These are phyloP conservation scores for Oryza rufipogon DNA, from an alignment of 176 grass and related monocot species.

Conservation along the genomic window DNA sequence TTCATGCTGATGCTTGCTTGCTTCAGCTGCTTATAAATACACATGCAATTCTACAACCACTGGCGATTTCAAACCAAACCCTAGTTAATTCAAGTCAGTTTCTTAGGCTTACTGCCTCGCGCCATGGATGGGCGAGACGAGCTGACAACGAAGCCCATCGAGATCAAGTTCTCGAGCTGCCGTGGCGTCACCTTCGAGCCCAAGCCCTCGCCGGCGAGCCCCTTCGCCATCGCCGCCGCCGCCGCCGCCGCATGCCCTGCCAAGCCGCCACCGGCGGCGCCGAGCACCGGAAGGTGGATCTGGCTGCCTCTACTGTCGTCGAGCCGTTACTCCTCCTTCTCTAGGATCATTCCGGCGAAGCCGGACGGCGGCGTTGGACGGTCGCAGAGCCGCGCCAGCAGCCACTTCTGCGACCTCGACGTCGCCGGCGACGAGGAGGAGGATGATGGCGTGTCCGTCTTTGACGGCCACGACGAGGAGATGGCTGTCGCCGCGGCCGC, in stretches of 20 bases:
- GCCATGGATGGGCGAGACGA: constrained; percentile 38
- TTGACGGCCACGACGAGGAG: constrained; percentile 35
- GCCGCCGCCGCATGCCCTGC: neutral
- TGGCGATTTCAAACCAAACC: neutral
- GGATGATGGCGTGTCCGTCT: neutral
- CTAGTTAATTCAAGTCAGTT: neutral
- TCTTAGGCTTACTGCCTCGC: neutral
- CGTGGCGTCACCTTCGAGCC: constrained; percentile 68
- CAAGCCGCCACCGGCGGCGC: constrained; percentile 1
- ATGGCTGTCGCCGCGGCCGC: constrained; percentile 12
- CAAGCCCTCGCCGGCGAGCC: constrained; percentile 34
- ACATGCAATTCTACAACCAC: neutral
- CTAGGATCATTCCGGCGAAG: constrained; percentile 23
- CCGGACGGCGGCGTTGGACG: neutral
- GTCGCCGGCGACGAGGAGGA: constrained; percentile 19
- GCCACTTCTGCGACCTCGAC: constrained; percentile 74
- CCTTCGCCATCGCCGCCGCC: constrained; percentile 15
- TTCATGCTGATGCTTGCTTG: neutral
- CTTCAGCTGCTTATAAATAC: neutral
- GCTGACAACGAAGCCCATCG: neutral
- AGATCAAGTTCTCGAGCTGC: constrained; percentile 65
- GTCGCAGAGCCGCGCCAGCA: constrained; percentile 48
- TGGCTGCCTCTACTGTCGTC: constrained; percentile 41
- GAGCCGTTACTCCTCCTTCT: constrained; percentile 6
- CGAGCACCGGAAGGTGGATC: constrained; percentile 42